Conservation (phyloP, 2,329 filamentous ascomycete genomes). For the Sarocladium strictum region DNA sequence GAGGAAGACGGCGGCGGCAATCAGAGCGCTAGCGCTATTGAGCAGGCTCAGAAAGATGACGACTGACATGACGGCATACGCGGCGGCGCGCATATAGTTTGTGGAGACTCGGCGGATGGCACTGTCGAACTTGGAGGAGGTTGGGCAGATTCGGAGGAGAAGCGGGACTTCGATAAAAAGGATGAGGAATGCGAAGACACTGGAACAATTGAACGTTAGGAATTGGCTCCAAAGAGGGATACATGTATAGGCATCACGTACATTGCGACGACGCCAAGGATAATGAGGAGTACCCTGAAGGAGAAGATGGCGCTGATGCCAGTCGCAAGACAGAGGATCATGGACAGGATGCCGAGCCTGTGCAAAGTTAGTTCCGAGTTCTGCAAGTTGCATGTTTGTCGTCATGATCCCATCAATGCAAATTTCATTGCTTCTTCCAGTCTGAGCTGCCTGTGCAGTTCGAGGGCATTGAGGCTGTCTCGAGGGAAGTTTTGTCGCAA, state of each 20-base stretch:
- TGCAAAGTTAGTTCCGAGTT: constrained; percentile 15
- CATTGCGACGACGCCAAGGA: constrained; percentile 48
- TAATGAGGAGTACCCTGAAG: constrained; percentile 39
- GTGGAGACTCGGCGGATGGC: constrained; percentile 90
- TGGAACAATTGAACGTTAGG: neutral
- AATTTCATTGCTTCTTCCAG: neutral
- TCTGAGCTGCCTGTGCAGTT: neutral
- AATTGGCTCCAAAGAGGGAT: neutral
- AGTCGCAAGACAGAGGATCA: constrained; percentile 64
- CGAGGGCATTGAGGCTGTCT: neutral
- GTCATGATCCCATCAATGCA: neutral
- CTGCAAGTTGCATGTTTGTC: constrained; percentile 7
- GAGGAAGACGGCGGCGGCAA: constrained; percentile 80
- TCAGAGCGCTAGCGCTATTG: constrained; percentile 60
- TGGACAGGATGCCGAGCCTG: constrained; percentile 65
- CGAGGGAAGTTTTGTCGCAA: neutral
- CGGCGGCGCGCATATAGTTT: constrained; percentile 90
- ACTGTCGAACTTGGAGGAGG: constrained; percentile 79
- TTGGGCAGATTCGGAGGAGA: constrained; percentile 95
- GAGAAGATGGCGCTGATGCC: constrained; percentile 64
- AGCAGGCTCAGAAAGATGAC: constrained; percentile 81
- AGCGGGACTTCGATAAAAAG: constrained; percentile 88
- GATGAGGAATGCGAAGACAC: constrained; percentile 65
- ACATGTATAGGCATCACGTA: constrained; percentile 31
- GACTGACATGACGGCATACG: constrained; percentile 75